A percentile compares a stretch with the other conserved stretches of the same genome.
These are phyloP conservation scores for Falciphora oryzae DNA, from an alignment of 2,329 filamentous ascomycete species.

Conservation along the genomic window DNA sequence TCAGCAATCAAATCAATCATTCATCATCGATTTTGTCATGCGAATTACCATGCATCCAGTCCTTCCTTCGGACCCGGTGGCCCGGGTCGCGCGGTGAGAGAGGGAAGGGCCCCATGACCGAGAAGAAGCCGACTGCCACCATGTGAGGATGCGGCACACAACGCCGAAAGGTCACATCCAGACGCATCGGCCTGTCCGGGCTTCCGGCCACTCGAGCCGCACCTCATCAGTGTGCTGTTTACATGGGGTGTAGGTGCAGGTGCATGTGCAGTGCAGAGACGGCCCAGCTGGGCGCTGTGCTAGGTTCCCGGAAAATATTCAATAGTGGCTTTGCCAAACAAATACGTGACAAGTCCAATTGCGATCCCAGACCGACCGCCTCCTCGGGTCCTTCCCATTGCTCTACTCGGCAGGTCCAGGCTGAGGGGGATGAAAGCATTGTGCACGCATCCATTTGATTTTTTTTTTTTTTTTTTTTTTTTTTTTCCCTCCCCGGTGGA, in stretches of 20 bases:
- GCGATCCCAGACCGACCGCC: no score
- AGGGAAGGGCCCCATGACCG: neutral
- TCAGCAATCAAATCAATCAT: neutral
- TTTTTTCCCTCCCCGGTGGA: no score
- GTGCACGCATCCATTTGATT: no score
- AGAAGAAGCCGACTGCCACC: neutral
- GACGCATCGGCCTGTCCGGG: neutral
- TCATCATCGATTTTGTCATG: neutral
- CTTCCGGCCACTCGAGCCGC: neutral
- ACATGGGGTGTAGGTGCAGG: no score
- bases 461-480: no score
- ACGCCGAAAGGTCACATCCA: neutral
- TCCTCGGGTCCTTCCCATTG: neutral
- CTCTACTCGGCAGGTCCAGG: neutral
- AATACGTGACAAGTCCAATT: neutral
- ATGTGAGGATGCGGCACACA: neutral
- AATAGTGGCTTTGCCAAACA: neutral
- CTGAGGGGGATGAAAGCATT: neutral
- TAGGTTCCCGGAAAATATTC: neutral
- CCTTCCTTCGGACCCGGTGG: neutral
- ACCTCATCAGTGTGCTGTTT: neutral
- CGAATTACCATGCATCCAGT: no score
- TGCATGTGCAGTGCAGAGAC: neutral
- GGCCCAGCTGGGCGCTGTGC: no score
- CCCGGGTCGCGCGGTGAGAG: neutral